phyloP scores from a whole-genome alignment of 202 grass and related monocot species.

The Dendrocalamus latiflorus region DNA sequence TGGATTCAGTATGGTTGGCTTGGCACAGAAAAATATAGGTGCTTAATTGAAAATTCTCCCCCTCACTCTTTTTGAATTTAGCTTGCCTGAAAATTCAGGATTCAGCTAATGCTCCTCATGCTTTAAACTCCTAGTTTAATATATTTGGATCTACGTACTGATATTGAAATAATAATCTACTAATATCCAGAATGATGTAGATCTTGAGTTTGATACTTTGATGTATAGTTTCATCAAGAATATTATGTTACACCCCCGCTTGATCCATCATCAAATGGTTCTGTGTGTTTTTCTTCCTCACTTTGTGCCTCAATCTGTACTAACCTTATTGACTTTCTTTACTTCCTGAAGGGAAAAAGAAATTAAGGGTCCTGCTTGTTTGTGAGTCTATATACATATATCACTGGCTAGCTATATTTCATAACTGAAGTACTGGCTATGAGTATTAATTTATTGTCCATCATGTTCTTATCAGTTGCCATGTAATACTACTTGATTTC shows the following conservation, averaged over 20 bases:
- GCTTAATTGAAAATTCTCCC: background rate
- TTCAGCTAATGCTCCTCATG: background rate
- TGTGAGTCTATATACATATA: background rate
- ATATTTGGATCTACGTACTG: background rate
- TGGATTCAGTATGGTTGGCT: background rate
- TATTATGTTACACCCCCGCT: background rate
- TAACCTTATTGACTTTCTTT: background rate
- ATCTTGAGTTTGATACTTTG: background rate
- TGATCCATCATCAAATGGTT: background rate
- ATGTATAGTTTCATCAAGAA: background rate
- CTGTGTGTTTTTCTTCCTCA: background rate
- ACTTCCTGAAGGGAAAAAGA: background rate
- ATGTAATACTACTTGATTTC: background rate
- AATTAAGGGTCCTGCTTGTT: background rate
- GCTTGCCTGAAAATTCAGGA: background rate
- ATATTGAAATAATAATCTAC: background rate
- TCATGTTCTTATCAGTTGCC: background rate
- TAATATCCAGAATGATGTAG: background rate
- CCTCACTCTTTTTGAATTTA: background rate
- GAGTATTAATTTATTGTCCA: background rate
- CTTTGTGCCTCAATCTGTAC: background rate
- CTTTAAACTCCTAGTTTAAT: background rate
- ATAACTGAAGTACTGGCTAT: background rate
- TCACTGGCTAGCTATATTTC: background rate
- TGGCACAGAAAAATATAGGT: background rate